These are phyloP conservation scores for Sequoia sempervirens DNA, from an alignment of 75 land plant species.

Conservation along the genomic window DNA sequence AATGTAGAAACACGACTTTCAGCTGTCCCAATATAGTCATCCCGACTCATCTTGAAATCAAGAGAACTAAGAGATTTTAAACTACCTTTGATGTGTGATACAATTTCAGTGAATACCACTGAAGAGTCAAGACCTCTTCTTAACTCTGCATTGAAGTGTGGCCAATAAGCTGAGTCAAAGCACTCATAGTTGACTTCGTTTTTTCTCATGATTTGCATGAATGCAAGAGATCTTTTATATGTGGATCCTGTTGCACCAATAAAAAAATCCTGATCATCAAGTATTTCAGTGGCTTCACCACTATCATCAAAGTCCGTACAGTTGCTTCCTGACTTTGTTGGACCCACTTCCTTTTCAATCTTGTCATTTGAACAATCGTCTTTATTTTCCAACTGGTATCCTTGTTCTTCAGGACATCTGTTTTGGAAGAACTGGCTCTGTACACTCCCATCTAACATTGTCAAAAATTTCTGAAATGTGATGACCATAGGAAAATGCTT, in stretches of 20 bases:
- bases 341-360: neutral
- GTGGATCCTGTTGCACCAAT: constrained; percentile 10
- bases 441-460: constrained; percentile 56
- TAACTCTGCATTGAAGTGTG: constrained; percentile 35
- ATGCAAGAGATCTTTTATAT: no score
- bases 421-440: constrained; percentile 22
- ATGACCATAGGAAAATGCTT: constrained; percentile 51
- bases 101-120: constrained; percentile 51
- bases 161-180: constrained; percentile 21
- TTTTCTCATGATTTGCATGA: no score
- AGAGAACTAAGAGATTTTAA: constrained; percentile 1
- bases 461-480: constrained; percentile 51
- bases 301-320: neutral
- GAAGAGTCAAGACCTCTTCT: constrained; percentile 52
- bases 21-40: constrained; percentile 31
- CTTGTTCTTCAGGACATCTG: neutral
- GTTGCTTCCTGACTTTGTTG: neutral
- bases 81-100: constrained; percentile 65
- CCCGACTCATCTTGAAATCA: constrained; percentile 23
- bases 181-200: no score
- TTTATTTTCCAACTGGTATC: neutral
- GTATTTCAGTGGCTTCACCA: neutral
- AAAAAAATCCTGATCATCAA: neutral
- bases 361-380: neutral
- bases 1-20: neutral